Conservation (phyloP, 2,329 filamentous ascomycete species). For the Colletotrichum sp. region DNA sequence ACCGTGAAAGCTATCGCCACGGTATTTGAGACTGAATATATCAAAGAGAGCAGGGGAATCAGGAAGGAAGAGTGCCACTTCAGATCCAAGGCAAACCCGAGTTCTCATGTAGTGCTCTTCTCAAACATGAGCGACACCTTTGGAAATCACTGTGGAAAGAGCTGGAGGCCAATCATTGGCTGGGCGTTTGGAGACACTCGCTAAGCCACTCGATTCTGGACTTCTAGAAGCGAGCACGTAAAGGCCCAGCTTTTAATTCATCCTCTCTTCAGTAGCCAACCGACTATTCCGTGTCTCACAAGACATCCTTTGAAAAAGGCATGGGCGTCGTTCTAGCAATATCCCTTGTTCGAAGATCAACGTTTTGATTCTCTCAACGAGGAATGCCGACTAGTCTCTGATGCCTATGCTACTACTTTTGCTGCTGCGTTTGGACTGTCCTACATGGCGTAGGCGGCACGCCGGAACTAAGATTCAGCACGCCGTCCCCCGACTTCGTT, state of each 20-base stretch:
- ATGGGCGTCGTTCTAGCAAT: background rate
- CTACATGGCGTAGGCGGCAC: background rate
- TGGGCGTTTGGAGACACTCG: too few relatives aligned
- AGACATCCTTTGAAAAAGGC: too few relatives aligned
- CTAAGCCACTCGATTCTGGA: rapidly evolving
- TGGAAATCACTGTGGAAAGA: background rate
- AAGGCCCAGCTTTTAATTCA: rapidly evolving
- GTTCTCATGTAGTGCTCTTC: background rate
- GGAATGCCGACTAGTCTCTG: background rate
- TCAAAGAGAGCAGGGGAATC: background rate
- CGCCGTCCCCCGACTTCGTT: background rate
- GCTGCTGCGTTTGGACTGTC: background rate
- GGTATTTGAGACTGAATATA: background rate
- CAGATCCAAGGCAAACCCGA: background rate
- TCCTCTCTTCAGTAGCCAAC: background rate
- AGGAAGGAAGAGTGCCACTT: background rate
- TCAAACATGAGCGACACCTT: background rate
- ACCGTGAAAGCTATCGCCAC: background rate
- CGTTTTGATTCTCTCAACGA: too few relatives aligned
- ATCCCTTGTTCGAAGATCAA: background rate
- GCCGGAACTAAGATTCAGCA: background rate
- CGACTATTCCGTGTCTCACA: background rate
- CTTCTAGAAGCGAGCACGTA: rapidly evolving
- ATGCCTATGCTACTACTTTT: background rate
- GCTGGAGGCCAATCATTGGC: too few relatives aligned